Conservation (phyloP, 2,329 filamentous ascomycete species). For the Pyrenochaeta sp. region DNA sequence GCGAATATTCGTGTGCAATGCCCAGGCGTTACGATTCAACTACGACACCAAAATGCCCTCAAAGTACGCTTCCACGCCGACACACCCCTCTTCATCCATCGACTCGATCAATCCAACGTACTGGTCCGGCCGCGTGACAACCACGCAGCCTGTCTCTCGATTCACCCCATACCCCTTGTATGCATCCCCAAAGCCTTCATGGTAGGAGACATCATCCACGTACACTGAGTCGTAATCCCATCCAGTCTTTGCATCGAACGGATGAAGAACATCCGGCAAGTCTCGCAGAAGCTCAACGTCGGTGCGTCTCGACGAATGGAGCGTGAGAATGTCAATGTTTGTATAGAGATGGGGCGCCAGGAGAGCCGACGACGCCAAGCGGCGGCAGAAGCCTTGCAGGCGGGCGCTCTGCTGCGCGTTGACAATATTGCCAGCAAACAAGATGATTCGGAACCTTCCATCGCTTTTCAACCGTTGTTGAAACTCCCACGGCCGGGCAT, state of each 20-base stretch:
- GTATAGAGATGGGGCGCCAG: conserved; percentile 57
- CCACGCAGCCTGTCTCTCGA: conserved; percentile 62
- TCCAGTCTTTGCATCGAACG: conserved; percentile 50
- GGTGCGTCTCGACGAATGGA: conserved; percentile 64
- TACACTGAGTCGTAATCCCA: conserved; percentile 57
- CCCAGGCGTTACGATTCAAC: background rate
- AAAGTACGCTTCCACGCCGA: conserved; percentile 44
- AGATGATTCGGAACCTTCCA: conserved; percentile 66
- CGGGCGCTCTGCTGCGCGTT: conserved; percentile 53
- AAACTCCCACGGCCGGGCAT: conserved; percentile 66
- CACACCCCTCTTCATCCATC: conserved; percentile 41
- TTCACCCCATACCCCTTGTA: conserved; percentile 69
- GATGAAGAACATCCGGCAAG: conserved; percentile 55
- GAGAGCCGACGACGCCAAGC: conserved; percentile 52
- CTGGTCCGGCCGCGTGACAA: conserved; percentile 72
- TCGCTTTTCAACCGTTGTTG: conserved; percentile 65
- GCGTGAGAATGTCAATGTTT: conserved; percentile 67
- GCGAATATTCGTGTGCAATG: conserved; percentile 8
- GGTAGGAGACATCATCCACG: conserved; percentile 57
- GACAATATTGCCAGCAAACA: conserved; percentile 69
- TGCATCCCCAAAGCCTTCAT: conserved; percentile 54
- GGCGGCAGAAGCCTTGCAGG: conserved; percentile 59
- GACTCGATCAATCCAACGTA: conserved; percentile 63
- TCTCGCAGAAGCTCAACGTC: conserved; percentile 55
- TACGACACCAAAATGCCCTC: conserved; percentile 35